These are phyloP conservation scores for Malassezia japonica DNA, from an alignment of 1,284 basidiomycete genomes.

Conservation along the genomic window DNA sequence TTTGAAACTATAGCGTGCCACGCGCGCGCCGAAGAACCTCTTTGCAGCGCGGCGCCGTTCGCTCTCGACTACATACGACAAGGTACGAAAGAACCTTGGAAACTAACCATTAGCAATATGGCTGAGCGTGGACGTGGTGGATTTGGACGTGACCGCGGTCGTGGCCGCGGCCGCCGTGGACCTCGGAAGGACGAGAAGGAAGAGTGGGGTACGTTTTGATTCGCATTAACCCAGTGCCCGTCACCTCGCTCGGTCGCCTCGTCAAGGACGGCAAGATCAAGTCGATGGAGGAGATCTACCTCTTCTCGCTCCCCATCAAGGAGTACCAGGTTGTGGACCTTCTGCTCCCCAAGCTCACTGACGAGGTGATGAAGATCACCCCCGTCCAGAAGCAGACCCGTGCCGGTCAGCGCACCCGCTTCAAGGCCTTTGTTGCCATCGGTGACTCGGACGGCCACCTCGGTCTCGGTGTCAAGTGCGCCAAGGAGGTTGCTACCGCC, in stretches of 20 bases:
- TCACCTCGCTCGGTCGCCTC: conserved; percentile 97
- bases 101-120: conserved; percentile 30
- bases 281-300: conserved; percentile 99
- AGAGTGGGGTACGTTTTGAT: conserved; percentile 64
- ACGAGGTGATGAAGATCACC: conserved; percentile 99
- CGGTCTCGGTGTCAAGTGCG: conserved; percentile 98
- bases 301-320: conserved; percentile 83
- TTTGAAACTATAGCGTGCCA: background rate
- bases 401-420: conserved; percentile 97
- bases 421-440: conserved; percentile 99
- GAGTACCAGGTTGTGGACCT: conserved; percentile 49
- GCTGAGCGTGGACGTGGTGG: conserved; percentile 55
- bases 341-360: conserved; percentile 48
- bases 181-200: conserved; percentile 98
- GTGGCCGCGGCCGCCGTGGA: conserved; percentile 80
- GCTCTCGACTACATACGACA: conserved; percentile 13
- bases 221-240: conserved; percentile 57
- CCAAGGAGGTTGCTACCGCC: conserved; percentile 98
- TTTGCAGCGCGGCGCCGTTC: background rate
- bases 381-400: conserved; percentile 99
- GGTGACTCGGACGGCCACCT: conserved; percentile 93
- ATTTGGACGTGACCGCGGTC: conserved; percentile 53
- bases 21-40: background rate
- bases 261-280: conserved; percentile 99
- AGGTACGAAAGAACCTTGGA: background rate